These are phyloP conservation scores for Colletotrichum trifolii DNA, from an alignment of 2,329 filamentous ascomycete genomes.

Conservation along the genomic window DNA sequence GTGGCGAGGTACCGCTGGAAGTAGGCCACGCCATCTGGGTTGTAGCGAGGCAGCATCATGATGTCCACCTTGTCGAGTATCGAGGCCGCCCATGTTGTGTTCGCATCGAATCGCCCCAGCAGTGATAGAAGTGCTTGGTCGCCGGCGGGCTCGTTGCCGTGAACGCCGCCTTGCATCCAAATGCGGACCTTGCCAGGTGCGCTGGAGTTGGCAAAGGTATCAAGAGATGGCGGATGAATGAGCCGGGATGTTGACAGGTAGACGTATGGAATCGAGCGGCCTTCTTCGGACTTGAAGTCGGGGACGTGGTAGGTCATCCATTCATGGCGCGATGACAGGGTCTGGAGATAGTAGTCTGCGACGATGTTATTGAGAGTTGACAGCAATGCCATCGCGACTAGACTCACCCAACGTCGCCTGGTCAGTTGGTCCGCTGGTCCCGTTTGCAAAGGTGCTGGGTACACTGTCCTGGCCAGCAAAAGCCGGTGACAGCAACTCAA, in stretches of 20 bases:
- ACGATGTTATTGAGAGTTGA: not conserved
- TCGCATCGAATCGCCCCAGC: constrained; percentile 44
- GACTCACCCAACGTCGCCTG: constrained; percentile 34
- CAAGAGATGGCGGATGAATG: not conserved
- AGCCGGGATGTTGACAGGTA: constrained; percentile 30
- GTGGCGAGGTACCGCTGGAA: constrained; percentile 46
- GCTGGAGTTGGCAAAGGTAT: constrained; percentile 30
- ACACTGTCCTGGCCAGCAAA: constrained; percentile 40
- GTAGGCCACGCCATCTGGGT: constrained; percentile 48
- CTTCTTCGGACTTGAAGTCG: constrained; percentile 40
- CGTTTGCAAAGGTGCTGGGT: constrained; percentile 41
- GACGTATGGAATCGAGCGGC: constrained; percentile 40
- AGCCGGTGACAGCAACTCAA: constrained; percentile 42
- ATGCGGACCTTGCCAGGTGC: constrained; percentile 42
- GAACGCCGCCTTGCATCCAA: constrained; percentile 46
- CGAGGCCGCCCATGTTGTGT: constrained; percentile 43
- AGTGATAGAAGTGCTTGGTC: constrained; percentile 46
- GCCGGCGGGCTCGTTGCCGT: constrained; percentile 47
- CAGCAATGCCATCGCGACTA: not conserved
- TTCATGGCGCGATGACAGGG: constrained; percentile 39
- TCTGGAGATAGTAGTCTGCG: constrained; percentile 39
- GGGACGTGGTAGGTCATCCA: constrained; percentile 41
- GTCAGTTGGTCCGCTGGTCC: constrained; percentile 44
- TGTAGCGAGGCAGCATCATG: constrained; percentile 45
- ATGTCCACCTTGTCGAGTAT: constrained; percentile 44